These are phyloP conservation scores for Trichomonascus vanleenenianus DNA, from an alignment of 805 yeast species.

Conservation along the genomic window DNA sequence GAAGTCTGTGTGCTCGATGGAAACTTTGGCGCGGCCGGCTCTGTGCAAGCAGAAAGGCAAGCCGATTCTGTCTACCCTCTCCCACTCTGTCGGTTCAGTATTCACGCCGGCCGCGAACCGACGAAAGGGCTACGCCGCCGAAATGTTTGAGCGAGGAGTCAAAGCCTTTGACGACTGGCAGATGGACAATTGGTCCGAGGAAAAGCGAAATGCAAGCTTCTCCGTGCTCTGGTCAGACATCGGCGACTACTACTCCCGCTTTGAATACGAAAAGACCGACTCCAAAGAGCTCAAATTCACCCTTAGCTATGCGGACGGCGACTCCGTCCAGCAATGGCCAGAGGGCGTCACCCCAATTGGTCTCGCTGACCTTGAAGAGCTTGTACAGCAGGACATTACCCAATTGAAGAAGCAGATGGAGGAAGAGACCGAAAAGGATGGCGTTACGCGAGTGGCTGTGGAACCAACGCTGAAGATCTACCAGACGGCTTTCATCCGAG, in stretches of 20 bases:
- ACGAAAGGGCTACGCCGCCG: conserved; percentile 47
- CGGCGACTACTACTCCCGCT: conserved; percentile 54
- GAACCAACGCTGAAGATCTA: conserved; percentile 14
- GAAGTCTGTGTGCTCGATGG: conserved; percentile 36
- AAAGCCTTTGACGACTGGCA: conserved; percentile 20
- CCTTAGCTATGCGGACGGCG: background rate
- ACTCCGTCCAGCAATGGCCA: conserved; percentile 3
- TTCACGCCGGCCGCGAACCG: conserved; percentile 43
- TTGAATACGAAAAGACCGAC: conserved; percentile 37
- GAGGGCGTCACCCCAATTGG: background rate
- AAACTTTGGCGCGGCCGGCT: conserved; percentile 35
- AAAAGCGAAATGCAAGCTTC: conserved; percentile 23
- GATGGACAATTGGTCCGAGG: conserved; percentile 18
- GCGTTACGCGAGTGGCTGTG: conserved; percentile 15
- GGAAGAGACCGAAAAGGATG: conserved; percentile 17
- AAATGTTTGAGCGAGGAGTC: conserved; percentile 33
- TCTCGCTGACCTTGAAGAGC: background rate
- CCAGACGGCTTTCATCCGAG: conserved; percentile 17
- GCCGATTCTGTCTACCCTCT: conserved; percentile 13
- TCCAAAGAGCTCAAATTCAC: conserved; percentile 11
- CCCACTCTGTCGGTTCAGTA: conserved; percentile 47
- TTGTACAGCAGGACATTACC: conserved; percentile 3
- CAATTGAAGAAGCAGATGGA: conserved; percentile 7
- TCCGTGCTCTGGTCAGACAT: conserved; percentile 63
- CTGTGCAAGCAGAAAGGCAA: conserved; percentile 17